These are phyloP conservation scores for Ophiosphaerella narmari DNA, from an alignment of 2,329 filamentous ascomycete species.

Conservation along the genomic window DNA sequence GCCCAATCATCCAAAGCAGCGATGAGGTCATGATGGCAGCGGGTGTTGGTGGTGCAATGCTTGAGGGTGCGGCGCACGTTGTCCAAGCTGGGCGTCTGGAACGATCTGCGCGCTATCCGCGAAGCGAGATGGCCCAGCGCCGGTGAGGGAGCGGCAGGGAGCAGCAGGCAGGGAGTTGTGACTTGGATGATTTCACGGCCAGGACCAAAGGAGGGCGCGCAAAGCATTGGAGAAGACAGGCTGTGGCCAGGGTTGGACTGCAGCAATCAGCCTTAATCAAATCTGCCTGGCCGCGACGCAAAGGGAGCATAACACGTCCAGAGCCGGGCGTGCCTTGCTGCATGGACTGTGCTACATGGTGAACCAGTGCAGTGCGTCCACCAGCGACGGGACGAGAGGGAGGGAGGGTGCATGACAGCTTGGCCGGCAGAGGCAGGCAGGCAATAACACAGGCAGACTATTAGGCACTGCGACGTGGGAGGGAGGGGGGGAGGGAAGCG, in stretches of 20 bases:
- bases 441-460: background rate
- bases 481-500: slow-evolving; percentile 5
- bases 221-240: slow-evolving; percentile 10
- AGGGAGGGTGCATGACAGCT: slow-evolving; percentile 13
- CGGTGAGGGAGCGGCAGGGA: background rate
- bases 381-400: slow-evolving; percentile 3
- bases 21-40: slow-evolving; percentile 3
- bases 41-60: background rate
- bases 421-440: slow-evolving; percentile 9
- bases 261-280: slow-evolving; percentile 24
- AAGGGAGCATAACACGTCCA: slow-evolving; percentile 17
- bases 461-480: slow-evolving; percentile 5
- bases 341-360: slow-evolving; percentile 6
- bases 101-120: background rate
- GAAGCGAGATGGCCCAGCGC: background rate
- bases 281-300: slow-evolving; percentile 12
- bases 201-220: slow-evolving; percentile 9
- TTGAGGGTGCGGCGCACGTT: slow-evolving; percentile 1
- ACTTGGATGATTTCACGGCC: background rate
- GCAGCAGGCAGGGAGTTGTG: background rate
- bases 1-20: slow-evolving; percentile 13
- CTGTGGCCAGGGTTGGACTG: slow-evolving; percentile 6
- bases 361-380: slow-evolving; percentile 1
- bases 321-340: slow-evolving; percentile 16
- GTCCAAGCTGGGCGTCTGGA: slow-evolving; percentile 1